Evolutionary conservation across 2,329 filamentous ascomycete genomes (phyloP), one percentile per base, ranked within the genome.

Genomic region (Exophiala alcalophila): DNA sequence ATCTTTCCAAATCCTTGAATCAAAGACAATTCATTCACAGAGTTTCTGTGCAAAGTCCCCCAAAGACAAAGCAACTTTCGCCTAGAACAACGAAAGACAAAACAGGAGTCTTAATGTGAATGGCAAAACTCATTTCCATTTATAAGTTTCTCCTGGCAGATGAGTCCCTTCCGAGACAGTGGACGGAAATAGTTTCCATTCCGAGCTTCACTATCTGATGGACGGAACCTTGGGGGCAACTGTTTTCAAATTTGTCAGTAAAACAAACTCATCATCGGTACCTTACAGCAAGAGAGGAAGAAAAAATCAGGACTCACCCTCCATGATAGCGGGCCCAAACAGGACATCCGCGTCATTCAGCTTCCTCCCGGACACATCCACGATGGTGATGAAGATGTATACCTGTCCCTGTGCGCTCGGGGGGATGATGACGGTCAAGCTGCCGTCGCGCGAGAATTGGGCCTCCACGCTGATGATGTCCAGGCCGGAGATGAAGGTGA

Each of bases 301-400:
- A 18, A 23, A 11, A 26, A 27, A 35, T 23, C 24, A 31, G 27
- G 10, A 44, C 49, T 43, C 30, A 52, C 55, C 43, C 33, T 58
- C 53, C 24, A 57, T 24, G 28, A 58, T 50, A 11, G 51, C 49
- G 12, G 56, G 56, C 4, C 56, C 56, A 23, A 55, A 54, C 19
- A 57, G 26, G 21, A 55, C 40, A 34, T 52, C 49, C 5, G 19
- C 20, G 19, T 47, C 55, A 12, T 27, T 46, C 23, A 57, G 34
- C 31, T 26, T 38, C 12, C 41, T n/a, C 23, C 52, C 49, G 15
- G 36, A 19, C 28, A 54, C 38, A 26, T 55, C 52, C 16, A 49
- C 19, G 31, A 43, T 44, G 9, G 54, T 56, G 29, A 58, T 42
- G 36, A 58, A 45, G 18, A 53, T 46, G 24, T 53, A 58, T 4